Evolutionary conservation across 169 alveolate species (phyloP).

Genomic region (Besnoitia besnoiti): DNA sequence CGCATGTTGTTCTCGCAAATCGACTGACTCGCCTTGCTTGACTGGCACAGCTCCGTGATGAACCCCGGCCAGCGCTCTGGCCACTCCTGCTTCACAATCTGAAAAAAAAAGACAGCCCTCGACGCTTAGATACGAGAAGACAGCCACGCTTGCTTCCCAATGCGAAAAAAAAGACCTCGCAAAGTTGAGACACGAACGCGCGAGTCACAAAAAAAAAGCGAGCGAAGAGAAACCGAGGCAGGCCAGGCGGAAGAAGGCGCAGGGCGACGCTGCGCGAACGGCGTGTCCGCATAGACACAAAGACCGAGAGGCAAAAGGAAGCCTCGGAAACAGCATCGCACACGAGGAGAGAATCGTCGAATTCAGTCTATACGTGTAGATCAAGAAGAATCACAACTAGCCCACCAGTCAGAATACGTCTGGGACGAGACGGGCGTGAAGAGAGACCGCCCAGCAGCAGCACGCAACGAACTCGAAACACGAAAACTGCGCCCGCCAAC

Average conservation of each 20-base stretch:
- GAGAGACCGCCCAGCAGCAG: too few species aligned
- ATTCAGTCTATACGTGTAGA: too few species aligned
- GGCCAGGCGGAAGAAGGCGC: background rate
- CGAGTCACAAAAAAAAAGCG: background rate
- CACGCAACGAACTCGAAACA: too few species aligned
- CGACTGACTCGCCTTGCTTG: slow-evolving; percentile 93
- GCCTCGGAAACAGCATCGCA: too few species aligned
- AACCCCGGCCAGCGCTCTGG: slow-evolving; percentile 98
- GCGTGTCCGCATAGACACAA: too few species aligned
- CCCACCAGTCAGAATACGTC: too few species aligned
- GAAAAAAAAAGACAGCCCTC: slow-evolving; percentile 77
- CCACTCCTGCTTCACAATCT: slow-evolving; percentile 97
- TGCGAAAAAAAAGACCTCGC: slow-evolving; percentile 78
- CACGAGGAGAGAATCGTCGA: too few species aligned
- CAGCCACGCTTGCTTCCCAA: slow-evolving; percentile 98
- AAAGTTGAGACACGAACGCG: background rate
- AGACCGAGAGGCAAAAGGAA: too few species aligned
- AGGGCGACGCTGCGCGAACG: background rate
- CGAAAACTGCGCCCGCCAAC: too few species aligned
- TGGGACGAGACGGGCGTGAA: too few species aligned
- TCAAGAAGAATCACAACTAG: too few species aligned
- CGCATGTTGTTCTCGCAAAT: slow-evolving; percentile 98
- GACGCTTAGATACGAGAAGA: slow-evolving; percentile 52
- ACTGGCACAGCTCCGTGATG: slow-evolving; percentile 97
- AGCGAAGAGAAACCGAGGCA: background rate